phyloP scores from a whole-genome alignment of 495 filamentous ascomycete species.

The Arthonia radiata region DNA sequence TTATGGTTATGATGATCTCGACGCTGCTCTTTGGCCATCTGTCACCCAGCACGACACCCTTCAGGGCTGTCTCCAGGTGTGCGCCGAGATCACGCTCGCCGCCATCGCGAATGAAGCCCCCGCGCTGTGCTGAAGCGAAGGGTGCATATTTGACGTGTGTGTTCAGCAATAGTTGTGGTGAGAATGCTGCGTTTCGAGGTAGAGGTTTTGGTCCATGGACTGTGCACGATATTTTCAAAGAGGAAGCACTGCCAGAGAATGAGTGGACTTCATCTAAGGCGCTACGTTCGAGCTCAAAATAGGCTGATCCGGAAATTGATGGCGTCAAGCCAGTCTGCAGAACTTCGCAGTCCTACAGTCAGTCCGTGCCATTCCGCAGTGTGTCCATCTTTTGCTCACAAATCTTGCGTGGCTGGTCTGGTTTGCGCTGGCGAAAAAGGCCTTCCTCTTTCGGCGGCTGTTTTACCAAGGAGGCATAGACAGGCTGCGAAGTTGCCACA shows the following conservation, averaged over 20 bases:
- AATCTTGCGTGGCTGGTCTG: slow-evolving; percentile 8
- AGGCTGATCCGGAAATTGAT: slow-evolving; percentile 82
- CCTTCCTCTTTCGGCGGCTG: slow-evolving; percentile 28
- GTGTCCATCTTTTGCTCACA: slow-evolving; percentile 1
- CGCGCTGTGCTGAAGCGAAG: slow-evolving; percentile 59
- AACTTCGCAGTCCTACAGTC: no score
- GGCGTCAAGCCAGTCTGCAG: slow-evolving; percentile 80
- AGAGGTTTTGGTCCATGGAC: slow-evolving; percentile 85
- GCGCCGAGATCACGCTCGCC: slow-evolving; percentile 73
- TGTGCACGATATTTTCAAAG: slow-evolving; percentile 71
- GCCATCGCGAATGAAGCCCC: slow-evolving; percentile 68
- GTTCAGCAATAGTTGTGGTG: slow-evolving; percentile 68
- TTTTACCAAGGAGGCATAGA: slow-evolving; percentile 29
- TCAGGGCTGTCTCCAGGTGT: slow-evolving; percentile 72
- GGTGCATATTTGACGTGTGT: slow-evolving; percentile 91
- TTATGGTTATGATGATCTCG: slow-evolving; percentile 71
- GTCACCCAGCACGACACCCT: slow-evolving; percentile 72
- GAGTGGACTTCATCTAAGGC: slow-evolving; percentile 22
- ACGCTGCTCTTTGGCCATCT: slow-evolving; percentile 92
- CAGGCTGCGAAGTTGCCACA: slow-evolving; percentile 48
- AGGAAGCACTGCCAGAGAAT: slow-evolving; percentile 24
- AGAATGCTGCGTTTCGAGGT: slow-evolving; percentile 69
- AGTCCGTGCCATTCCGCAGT: no score
- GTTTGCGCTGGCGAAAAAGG: slow-evolving; percentile 3
- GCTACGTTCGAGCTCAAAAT: slow-evolving; percentile 58